These are phyloP conservation scores for Porcisia hertigi DNA, from an alignment of 208 protist genomes.

Conservation along the genomic window DNA sequence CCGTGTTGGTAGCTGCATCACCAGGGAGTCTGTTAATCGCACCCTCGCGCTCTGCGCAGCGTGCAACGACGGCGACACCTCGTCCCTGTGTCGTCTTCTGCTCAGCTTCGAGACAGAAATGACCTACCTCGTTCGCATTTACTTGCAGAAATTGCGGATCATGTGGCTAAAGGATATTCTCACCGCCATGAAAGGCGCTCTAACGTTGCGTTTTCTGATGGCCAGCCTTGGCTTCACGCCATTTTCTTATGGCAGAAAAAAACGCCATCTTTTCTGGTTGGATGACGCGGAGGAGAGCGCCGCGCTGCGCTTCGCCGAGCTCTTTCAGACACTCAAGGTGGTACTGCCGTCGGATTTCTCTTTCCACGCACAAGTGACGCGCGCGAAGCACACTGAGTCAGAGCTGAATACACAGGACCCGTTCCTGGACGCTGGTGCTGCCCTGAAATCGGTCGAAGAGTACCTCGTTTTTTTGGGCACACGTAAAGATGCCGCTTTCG, in stretches of 20 bases:
- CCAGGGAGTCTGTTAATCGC: conserved; percentile 24
- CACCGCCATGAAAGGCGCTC: conserved; percentile 45
- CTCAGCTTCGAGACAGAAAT: conserved; percentile 55
- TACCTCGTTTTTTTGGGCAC: conserved; percentile 78
- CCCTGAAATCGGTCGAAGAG: conserved; percentile 50
- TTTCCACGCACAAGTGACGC: conserved; percentile 47
- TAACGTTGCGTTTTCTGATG: conserved; percentile 64
- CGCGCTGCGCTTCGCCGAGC: conserved; percentile 30
- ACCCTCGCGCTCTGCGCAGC: conserved; percentile 64
- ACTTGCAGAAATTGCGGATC: conserved; percentile 74
- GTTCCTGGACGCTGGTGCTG: conserved; percentile 44
- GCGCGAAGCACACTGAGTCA: conserved; percentile 13
- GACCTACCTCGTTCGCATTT: conserved; percentile 74
- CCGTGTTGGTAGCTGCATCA: conserved; percentile 15
- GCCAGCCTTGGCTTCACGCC: conserved; percentile 69
- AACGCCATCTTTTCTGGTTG: conserved; percentile 54
- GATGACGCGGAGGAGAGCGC: conserved; percentile 60
- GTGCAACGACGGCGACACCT: conserved; percentile 72
- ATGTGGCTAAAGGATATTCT: conserved; percentile 68
- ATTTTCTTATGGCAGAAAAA: conserved; percentile 3
- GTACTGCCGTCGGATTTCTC: conserved; percentile 51
- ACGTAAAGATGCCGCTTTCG: conserved; percentile 49
- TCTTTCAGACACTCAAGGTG: conserved; percentile 77
- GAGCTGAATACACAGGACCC: conserved; percentile 7
- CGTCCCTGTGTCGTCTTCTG: conserved; percentile 48